Conservation (phyloP, 345 rosid genomes). For the Rhizophora mangle region DNA sequence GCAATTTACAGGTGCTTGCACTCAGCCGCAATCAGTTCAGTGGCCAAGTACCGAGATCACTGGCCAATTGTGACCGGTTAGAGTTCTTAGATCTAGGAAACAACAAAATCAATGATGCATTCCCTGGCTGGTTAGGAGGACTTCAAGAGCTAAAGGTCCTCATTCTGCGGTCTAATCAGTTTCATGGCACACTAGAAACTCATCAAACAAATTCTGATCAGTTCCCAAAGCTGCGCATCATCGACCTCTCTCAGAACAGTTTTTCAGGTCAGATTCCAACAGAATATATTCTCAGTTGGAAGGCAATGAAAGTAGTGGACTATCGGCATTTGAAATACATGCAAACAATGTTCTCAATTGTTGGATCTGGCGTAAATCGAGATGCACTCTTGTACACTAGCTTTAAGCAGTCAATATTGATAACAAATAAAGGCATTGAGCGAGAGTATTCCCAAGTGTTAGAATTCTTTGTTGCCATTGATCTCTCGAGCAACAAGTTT, state of each 20-base stretch:
- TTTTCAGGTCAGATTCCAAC: constrained; percentile 9
- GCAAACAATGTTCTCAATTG: too few relatives aligned
- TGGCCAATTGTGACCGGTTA: constrained; percentile 13
- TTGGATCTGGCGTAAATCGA: too few relatives aligned
- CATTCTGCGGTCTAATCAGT: constrained; percentile 7
- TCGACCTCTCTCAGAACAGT: not conserved
- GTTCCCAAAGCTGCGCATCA: not conserved
- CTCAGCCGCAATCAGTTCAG: not conserved
- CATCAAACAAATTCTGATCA: not conserved
- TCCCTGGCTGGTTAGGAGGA: constrained; percentile 14
- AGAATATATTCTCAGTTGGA: not conserved
- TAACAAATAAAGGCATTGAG: not conserved
- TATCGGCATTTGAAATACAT: not conserved
- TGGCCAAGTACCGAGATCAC: constrained; percentile 14
- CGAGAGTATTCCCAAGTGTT: not conserved
- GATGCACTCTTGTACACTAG: too few relatives aligned
- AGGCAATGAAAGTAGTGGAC: not conserved
- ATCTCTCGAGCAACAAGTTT: constrained; percentile 4
- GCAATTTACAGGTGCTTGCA: not conserved
- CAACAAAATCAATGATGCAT: constrained; percentile 7
- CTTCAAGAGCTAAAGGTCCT: constrained; percentile 7
- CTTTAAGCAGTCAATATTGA: too few relatives aligned
- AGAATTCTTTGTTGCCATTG: not conserved
- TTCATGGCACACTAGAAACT: not conserved
- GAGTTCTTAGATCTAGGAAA: constrained; percentile 7